Percentiles rank a stretch among this genome's conserved stretches.
Evolutionary conservation across 345 rosid genomes (phyloP).

Genomic region (Camelina neglecta): DNA sequence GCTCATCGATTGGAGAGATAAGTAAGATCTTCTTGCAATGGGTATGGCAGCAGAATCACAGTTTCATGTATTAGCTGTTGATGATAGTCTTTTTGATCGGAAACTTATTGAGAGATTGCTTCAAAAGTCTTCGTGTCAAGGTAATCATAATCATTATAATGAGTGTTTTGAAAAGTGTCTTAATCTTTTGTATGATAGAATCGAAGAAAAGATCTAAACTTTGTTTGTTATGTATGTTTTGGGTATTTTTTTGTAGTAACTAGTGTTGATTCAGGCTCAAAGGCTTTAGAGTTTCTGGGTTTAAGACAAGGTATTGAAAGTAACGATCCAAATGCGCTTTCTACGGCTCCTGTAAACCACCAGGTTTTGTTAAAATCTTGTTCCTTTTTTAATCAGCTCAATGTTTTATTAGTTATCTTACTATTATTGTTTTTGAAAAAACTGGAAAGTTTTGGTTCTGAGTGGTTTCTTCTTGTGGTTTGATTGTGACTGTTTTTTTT

Average conservation of each 20-base stretch:
- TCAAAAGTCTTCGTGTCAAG: constrained; percentile 90
- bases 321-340: constrained; percentile 29
- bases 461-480: constrained; percentile 11
- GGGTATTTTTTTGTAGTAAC: constrained; percentile 58
- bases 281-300: constrained; percentile 89
- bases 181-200: background rate
- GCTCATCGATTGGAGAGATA: constrained; percentile 14
- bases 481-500: background rate
- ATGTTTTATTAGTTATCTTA: background rate
- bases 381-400: background rate
- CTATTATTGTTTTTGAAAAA: background rate
- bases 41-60: constrained; percentile 61
- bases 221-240: constrained; percentile 22
- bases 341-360: constrained; percentile 44
- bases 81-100: constrained; percentile 81
- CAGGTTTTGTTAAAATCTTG: constrained; percentile 32
- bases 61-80: constrained; percentile 96
- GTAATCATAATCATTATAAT: constrained; percentile 35
- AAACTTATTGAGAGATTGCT: constrained; percentile 90
- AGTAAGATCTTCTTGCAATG: constrained; percentile 49
- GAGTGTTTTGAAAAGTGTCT: background rate
- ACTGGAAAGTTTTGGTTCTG: background rate
- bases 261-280: constrained; percentile 86
- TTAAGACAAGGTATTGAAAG: constrained; percentile 33
- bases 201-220: constrained; percentile 28